A percentile compares a stretch with the other conserved stretches of the same genome.
Conservation (phyloP, 106 monocot genomes). For the Dactylorhiza incarnata region DNA sequence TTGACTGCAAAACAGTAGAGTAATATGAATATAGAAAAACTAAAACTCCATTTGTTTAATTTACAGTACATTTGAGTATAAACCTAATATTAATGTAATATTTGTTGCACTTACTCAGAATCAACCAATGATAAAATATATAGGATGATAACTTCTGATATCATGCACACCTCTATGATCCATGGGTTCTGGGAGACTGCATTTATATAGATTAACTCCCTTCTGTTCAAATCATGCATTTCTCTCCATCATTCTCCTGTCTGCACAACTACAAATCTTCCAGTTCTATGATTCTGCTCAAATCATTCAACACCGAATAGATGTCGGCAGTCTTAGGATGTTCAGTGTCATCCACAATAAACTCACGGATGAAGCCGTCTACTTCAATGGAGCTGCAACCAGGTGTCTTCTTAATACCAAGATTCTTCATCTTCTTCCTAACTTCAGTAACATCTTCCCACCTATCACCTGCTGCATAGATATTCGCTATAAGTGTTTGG, state of each 20-base stretch:
- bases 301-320: constrained; percentile 7
- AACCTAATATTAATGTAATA: too few species aligned
- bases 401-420: constrained; percentile 35
- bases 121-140: too few species aligned
- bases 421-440: constrained; percentile 26
- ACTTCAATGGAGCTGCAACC: constrained; percentile 53
- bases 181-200: too few species aligned
- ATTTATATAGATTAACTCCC: too few species aligned
- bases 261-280: constrained; percentile 4
- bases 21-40: too few species aligned
- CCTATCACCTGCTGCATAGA: constrained; percentile 33
- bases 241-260: background rate
- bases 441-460: constrained; percentile 38
- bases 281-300: constrained; percentile 14
- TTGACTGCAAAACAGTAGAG: too few species aligned
- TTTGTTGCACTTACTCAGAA: too few species aligned
- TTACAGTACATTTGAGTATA: too few species aligned
- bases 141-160: too few species aligned
- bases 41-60: too few species aligned
- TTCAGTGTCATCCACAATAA: constrained; percentile 29
- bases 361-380: constrained; percentile 29
- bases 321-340: constrained; percentile 15
- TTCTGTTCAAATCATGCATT: background rate
- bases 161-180: too few species aligned
- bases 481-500: constrained; percentile 28